These are phyloP conservation scores for Paralagenidium karlingii DNA, from an alignment of 352 stramenopile species.

Conservation along the genomic window DNA sequence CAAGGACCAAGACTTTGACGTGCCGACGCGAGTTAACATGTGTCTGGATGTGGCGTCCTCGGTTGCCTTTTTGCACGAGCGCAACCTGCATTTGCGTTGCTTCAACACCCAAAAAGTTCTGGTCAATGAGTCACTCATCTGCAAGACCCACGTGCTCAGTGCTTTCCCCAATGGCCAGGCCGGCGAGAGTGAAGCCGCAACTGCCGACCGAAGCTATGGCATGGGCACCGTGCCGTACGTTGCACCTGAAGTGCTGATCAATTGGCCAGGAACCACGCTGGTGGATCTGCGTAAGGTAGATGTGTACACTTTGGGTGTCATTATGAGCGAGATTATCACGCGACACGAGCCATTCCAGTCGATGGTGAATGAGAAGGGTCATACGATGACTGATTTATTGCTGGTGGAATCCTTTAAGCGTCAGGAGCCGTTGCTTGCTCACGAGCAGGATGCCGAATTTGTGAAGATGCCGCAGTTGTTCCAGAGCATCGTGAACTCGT, in stretches of 20 bases:
- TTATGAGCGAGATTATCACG: constrained; percentile 50
- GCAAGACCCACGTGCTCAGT: constrained; percentile 52
- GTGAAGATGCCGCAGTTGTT: constrained; percentile 21
- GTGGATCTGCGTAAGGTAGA: constrained; percentile 38
- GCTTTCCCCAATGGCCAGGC: constrained; percentile 23
- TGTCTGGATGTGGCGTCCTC: constrained; percentile 49
- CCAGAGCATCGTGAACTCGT: constrained; percentile 24
- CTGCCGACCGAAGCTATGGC: constrained; percentile 15
- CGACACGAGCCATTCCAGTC: constrained; percentile 27
- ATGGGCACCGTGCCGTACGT: constrained; percentile 35
- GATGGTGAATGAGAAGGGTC: constrained; percentile 25
- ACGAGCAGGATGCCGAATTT: constrained; percentile 30
- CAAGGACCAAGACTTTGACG: constrained; percentile 31
- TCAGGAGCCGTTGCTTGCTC: constrained; percentile 19
- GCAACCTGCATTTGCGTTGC: constrained; percentile 27
- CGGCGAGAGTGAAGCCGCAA: neutral
- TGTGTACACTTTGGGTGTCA: constrained; percentile 50
- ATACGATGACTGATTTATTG: constrained; percentile 39
- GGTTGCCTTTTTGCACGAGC: constrained; percentile 49
- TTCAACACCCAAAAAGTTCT: constrained; percentile 48
- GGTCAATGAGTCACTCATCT: constrained; percentile 22
- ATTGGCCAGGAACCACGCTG: constrained; percentile 13
- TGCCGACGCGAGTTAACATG: constrained; percentile 42
- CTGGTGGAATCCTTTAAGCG: constrained; percentile 19
- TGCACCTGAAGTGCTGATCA: constrained; percentile 33